Evolutionary conservation across 2,329 filamentous ascomycete species (phyloP).

Genomic region (Penicillium griseofulvum): DNA sequence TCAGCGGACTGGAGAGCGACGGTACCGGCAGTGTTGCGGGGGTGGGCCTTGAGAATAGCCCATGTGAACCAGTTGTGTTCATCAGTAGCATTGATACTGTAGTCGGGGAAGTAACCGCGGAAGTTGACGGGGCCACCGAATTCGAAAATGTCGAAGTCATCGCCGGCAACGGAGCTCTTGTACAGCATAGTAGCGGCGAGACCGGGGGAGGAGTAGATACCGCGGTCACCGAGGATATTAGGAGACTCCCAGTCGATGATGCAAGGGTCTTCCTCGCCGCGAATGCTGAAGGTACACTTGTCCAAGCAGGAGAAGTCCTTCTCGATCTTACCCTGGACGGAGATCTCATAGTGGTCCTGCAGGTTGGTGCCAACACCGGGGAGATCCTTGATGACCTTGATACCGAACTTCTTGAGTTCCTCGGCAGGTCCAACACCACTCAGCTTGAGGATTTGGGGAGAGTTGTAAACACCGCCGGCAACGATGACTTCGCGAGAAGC

Average conservation of each 20-base stretch:
- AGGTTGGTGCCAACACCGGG: conserved; percentile 65
- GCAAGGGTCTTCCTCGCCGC: conserved; percentile 39
- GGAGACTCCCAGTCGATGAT: conserved; percentile 45
- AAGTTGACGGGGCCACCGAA: conserved; percentile 57
- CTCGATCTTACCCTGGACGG: conserved; percentile 34
- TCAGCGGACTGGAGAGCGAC: conserved; percentile 61
- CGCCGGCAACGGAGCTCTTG: conserved; percentile 39
- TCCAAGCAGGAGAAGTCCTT: conserved; percentile 39
- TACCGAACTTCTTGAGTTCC: conserved; percentile 54
- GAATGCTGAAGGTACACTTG: conserved; percentile 32
- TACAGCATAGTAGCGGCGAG: conserved; percentile 50
- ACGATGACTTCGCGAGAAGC: conserved; percentile 49
- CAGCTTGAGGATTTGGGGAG: conserved; percentile 64
- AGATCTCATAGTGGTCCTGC: conserved; percentile 52
- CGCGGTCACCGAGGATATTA: conserved; percentile 32
- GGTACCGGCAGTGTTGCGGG: conserved; percentile 61
- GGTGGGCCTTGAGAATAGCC: conserved; percentile 59
- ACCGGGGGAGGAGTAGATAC: conserved; percentile 51
- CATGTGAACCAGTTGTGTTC: conserved; percentile 46
- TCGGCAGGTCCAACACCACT: conserved; percentile 58
- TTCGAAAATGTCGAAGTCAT: conserved; percentile 55
- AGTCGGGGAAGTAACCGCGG: conserved; percentile 51
- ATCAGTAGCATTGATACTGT: conserved; percentile 45
- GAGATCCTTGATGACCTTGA: conserved; percentile 55
- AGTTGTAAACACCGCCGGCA: conserved; percentile 59